phyloP scores from a whole-genome alignment of 345 rosid genomes.

The Eutrema heterophyllum region DNA sequence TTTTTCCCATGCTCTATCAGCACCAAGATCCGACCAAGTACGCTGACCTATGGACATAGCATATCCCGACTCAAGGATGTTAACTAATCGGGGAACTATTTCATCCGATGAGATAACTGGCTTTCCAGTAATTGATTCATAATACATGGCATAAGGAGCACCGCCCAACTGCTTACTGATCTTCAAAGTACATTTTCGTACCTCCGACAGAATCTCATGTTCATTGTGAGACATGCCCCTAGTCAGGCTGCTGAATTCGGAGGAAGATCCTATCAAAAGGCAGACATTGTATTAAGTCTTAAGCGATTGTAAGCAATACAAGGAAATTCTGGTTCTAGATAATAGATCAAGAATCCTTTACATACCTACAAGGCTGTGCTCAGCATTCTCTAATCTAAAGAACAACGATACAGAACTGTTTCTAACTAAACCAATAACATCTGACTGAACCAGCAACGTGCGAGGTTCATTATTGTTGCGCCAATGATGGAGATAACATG shows the following conservation, averaged over 20 bases:
- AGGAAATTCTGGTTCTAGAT: conserved; percentile 14
- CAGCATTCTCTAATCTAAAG: conserved; percentile 60
- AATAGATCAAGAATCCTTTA: conserved; percentile 3
- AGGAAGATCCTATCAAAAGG: conserved; percentile 48
- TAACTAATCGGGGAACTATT: conserved; percentile 61
- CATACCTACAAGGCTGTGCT: conserved; percentile 69
- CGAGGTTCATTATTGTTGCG: conserved; percentile 71
- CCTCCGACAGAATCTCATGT: conserved; percentile 57
- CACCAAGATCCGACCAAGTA: conserved; percentile 42
- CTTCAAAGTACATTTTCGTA: conserved; percentile 52
- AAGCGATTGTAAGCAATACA: background rate
- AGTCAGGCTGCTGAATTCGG: conserved; percentile 40
- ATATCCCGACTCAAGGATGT: conserved; percentile 79
- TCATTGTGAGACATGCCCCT: conserved; percentile 47
- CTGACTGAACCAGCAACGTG: conserved; percentile 60
- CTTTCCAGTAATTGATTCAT: conserved; percentile 61
- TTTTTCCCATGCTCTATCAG: conserved; percentile 65
- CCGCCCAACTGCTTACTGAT: conserved; percentile 80
- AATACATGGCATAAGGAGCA: conserved; percentile 67
- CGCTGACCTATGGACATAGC: conserved; percentile 40
- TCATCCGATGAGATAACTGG: conserved; percentile 65
- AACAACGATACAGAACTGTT: conserved; percentile 71
- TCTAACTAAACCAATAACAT: conserved; percentile 78
- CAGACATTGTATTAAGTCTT: background rate
- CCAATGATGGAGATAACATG: conserved; percentile 74